A percentile compares a stretch with the other conserved stretches of the same genome.
Conservation (phyloP, 2,329 filamentous ascomycete species). For the Fusarium burgessii region DNA sequence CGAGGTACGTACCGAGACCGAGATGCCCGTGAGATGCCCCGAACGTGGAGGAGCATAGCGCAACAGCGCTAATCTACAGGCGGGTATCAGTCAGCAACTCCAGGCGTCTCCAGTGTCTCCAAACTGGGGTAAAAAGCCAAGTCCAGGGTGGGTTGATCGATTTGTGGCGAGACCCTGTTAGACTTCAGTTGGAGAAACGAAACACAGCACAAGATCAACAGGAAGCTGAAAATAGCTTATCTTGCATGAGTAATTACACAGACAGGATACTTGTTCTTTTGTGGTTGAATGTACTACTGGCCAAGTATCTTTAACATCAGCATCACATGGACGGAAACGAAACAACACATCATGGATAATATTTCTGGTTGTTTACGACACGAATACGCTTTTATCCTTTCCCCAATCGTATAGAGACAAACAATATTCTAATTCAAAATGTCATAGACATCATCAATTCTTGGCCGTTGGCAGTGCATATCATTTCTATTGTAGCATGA, state of each 20-base stretch:
- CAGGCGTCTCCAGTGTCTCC: constrained; percentile 4
- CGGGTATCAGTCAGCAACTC: constrained; percentile 21
- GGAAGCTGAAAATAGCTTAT: constrained; percentile 4
- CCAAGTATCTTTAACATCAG: neutral
- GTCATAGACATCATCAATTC: constrained; percentile 4
- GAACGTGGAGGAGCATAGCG: constrained; percentile 9
- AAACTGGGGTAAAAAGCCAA: constrained; percentile 33
- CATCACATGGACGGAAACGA: neutral
- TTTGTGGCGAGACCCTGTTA: constrained; percentile 13
- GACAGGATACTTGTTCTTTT: neutral
- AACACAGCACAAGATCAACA: constrained; percentile 17
- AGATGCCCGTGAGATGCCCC: constrained; percentile 5
- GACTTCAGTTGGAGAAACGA: constrained; percentile 13
- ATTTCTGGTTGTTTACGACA: neutral
- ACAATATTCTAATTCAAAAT: neutral
- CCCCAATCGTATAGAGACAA: neutral
- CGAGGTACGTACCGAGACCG: constrained; percentile 37
- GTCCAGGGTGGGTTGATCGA: constrained; percentile 3
- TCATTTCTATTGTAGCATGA: constrained; percentile 20
- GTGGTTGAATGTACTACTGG: neutral
- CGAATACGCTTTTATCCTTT: neutral
- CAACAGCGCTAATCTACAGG: neutral
- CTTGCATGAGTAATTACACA: neutral
- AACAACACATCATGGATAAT: neutral
- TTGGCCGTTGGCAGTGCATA: constrained; percentile 27